Conservation (phyloP, 495 filamentous ascomycete genomes). For the Neurospora terricola region DNA sequence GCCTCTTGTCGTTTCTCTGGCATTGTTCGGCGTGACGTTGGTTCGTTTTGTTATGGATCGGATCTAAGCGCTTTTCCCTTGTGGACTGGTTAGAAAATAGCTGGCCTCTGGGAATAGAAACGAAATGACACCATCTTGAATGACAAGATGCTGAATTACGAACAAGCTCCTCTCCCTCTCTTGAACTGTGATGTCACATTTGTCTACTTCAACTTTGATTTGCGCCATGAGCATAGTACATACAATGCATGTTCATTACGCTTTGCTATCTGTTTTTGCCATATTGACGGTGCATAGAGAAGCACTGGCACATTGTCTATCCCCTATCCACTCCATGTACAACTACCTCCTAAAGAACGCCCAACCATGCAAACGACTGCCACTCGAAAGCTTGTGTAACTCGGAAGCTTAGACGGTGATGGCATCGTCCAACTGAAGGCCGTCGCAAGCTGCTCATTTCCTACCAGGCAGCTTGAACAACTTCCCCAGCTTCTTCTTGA, state of each 20-base stretch:
- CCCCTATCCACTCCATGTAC: not conserved
- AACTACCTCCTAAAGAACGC: not conserved
- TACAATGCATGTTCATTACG: not conserved
- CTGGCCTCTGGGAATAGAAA: conserved; percentile 4
- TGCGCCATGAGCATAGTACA: not conserved
- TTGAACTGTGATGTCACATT: not conserved
- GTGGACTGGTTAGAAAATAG: conserved; percentile 6
- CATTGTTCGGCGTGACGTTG: conserved; percentile 10
- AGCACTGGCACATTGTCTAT: not conserved
- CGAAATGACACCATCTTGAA: conserved; percentile 5
- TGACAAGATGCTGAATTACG: conserved; percentile 7
- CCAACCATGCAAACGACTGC: conserved; percentile 7
- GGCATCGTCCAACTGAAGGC: not conserved
- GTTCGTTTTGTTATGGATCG: conserved; percentile 7
- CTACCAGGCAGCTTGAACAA: conserved; percentile 58
- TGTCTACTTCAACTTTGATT: not conserved
- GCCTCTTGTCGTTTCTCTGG: conserved; percentile 12
- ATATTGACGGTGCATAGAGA: not conserved
- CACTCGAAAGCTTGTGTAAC: not conserved
- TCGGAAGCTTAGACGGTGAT: not conserved
- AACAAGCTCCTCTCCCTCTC: not conserved
- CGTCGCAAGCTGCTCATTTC: conserved; percentile 23
- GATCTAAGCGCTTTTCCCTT: not conserved
- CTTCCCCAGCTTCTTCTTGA: conserved; percentile 50
- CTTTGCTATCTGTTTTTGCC: not conserved